Percentiles rank a stretch among this genome's conserved stretches.
phyloP scores from a whole-genome alignment of 495 filamentous ascomycete species.

The Penicillium robsamsonii region DNA sequence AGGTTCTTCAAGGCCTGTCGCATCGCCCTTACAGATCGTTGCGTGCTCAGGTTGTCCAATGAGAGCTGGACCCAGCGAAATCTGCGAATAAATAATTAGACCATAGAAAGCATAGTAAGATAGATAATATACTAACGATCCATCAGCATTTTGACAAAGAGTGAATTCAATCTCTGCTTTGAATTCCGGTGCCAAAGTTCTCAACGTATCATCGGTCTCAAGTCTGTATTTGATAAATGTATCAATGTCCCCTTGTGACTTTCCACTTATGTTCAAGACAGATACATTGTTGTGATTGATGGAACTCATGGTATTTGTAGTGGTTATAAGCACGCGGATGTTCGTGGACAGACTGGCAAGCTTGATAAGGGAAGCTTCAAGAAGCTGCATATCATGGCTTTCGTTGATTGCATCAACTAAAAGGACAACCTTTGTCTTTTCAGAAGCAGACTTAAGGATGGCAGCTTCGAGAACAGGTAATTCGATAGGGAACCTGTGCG shows the following conservation, averaged over 20 bases:
- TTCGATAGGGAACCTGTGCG: conserved; percentile 18
- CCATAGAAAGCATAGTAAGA: background rate
- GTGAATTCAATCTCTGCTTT: conserved; percentile 17
- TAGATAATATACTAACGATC: conserved; percentile 19
- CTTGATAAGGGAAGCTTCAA: conserved; percentile 16
- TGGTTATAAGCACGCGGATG: conserved; percentile 21
- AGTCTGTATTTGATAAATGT: conserved; percentile 18
- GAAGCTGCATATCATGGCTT: conserved; percentile 13
- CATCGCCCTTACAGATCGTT: conserved; percentile 23
- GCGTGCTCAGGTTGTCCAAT: conserved; percentile 19
- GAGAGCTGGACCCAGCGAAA: conserved; percentile 30
- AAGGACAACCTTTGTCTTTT: conserved; percentile 9
- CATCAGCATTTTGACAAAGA: conserved; percentile 17
- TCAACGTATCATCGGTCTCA: conserved; percentile 10
- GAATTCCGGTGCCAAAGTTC: conserved; percentile 9
- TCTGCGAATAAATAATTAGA: conserved; percentile 5
- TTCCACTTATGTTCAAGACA: conserved; percentile 14
- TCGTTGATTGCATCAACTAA: conserved; percentile 25
- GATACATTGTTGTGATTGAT: background rate
- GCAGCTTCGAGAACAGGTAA: conserved; percentile 20
- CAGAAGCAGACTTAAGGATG: conserved; percentile 14
- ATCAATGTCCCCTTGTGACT: conserved; percentile 19
- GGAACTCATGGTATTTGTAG: conserved; percentile 8
- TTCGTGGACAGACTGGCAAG: conserved; percentile 15
- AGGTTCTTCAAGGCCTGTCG: conserved; percentile 17